phyloP scores from a whole-genome alignment of 2,329 filamentous ascomycete species.

The Juglanconis sp. region DNA sequence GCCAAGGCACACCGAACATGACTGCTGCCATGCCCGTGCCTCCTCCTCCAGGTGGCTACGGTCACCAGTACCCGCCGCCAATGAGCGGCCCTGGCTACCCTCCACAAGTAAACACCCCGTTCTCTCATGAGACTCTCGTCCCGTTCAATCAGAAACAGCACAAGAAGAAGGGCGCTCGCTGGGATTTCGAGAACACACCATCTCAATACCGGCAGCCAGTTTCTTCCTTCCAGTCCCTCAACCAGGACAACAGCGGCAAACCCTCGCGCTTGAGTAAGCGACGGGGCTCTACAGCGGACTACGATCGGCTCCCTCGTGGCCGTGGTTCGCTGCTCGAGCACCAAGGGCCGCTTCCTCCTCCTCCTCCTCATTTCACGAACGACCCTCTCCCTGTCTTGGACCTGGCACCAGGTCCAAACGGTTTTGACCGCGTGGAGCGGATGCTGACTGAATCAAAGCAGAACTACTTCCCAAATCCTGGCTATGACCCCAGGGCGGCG shows the following conservation, averaged over 20 bases:
- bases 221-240: conserved; percentile 32
- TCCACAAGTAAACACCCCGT: conserved; percentile 57
- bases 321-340: conserved; percentile 8
- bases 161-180: conserved; percentile 45
- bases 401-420: conserved; percentile 62
- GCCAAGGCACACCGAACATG: conserved; percentile 66
- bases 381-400: conserved; percentile 34
- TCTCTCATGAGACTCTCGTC: conserved; percentile 32
- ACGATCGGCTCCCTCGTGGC: conserved; percentile 13
- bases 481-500: conserved; percentile 47
- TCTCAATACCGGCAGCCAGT: conserved; percentile 37
- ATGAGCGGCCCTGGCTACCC: conserved; percentile 53
- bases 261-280: conserved; percentile 45
- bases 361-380: conserved; percentile 21
- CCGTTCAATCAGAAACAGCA: conserved; percentile 31
- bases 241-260: conserved; percentile 34
- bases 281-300: conserved; percentile 30
- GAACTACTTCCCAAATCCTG: conserved; percentile 50
- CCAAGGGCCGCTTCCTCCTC: conserved; percentile 24
- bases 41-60: conserved; percentile 43
- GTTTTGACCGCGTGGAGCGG: conserved; percentile 73
- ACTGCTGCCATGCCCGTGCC: conserved; percentile 63
- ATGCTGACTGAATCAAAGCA: conserved; percentile 70
- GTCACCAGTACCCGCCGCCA: conserved; percentile 59
- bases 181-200: conserved; percentile 43